A percentile compares a stretch with the other conserved stretches of the same genome.
phyloP scores from a whole-genome alignment of 2,329 filamentous ascomycete species.

The Exophiala oligosperma region DNA sequence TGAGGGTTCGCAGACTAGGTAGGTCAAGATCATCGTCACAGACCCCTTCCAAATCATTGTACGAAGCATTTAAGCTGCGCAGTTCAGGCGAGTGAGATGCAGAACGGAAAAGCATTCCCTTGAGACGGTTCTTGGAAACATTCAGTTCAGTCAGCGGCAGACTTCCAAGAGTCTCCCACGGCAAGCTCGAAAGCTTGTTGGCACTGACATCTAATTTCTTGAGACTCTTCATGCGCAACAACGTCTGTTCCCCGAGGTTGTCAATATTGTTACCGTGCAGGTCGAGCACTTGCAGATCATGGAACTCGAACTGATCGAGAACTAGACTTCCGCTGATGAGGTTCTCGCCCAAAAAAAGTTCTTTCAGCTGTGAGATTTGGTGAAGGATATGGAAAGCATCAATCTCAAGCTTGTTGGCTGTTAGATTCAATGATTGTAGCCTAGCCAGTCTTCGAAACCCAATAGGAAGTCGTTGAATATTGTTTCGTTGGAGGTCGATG shows the following conservation, averaged over 20 bases:
- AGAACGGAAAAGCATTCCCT: conserved; percentile 7
- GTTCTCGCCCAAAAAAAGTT: conserved; percentile 81
- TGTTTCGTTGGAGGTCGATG: conserved; percentile 84
- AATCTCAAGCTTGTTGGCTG: conserved; percentile 77
- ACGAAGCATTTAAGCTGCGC: conserved; percentile 74
- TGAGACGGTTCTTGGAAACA: conserved; percentile 75
- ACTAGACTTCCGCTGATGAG: conserved; percentile 68
- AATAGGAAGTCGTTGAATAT: conserved; percentile 68
- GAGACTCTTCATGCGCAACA: conserved; percentile 68
- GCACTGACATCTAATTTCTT: conserved; percentile 72
- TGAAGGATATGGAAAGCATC: conserved; percentile 70
- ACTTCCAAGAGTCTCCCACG: conserved; percentile 36
- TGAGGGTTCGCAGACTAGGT: conserved; percentile 71
- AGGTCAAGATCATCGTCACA: conserved; percentile 58
- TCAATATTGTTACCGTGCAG: conserved; percentile 78
- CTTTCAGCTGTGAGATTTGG: conserved; percentile 70
- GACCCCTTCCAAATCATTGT: conserved; percentile 66
- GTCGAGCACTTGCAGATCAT: conserved; percentile 75
- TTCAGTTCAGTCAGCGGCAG: conserved; percentile 59
- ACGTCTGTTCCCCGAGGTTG: conserved; percentile 59
- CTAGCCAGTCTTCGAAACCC: conserved; percentile 72
- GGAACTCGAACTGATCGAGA: conserved; percentile 62
- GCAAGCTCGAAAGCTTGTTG: conserved; percentile 74
- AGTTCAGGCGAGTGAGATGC: conserved; percentile 66
- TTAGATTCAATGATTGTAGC: conserved; percentile 80